Percentiles rank a stretch among this genome's conserved stretches.
Conservation (phyloP, 2,329 filamentous ascomycete species). For the Pseudocercospora fijiensis region DNA sequence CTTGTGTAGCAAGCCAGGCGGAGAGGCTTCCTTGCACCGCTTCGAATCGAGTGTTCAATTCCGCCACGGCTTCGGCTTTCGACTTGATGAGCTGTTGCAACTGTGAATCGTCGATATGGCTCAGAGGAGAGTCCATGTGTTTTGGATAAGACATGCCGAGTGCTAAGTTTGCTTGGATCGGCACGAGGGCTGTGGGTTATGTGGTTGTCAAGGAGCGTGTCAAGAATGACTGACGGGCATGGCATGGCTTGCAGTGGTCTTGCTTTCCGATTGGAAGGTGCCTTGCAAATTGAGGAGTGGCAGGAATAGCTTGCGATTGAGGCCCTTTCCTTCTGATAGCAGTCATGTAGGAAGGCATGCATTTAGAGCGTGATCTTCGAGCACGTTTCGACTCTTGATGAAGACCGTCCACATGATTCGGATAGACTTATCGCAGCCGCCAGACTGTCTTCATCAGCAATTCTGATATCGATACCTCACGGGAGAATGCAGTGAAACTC, state of each 20-base stretch:
- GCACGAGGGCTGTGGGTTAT: neutral
- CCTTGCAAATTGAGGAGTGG: neutral
- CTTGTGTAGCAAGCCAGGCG: neutral
- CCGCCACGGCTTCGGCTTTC: neutral
- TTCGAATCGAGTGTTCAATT: neutral
- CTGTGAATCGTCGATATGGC: neutral
- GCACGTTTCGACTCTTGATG: constrained; percentile 33
- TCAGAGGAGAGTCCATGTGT: neutral
- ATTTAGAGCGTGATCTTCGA: constrained; percentile 6
- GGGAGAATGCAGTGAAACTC: constrained; percentile 10
- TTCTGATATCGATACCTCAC: neutral
- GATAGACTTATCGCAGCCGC: constrained; percentile 17
- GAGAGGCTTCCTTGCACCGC: neutral
- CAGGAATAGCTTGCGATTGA: neutral
- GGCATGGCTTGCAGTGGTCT: neutral
- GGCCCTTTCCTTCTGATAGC: neutral
- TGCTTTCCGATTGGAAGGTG: neutral
- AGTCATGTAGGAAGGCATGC: neutral
- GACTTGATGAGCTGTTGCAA: neutral
- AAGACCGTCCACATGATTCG: constrained; percentile 31
- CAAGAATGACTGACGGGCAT: neutral
- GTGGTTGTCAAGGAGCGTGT: neutral
- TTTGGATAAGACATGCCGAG: neutral
- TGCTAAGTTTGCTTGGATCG: neutral
- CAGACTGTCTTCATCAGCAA: neutral